Evolutionary conservation across 495 filamentous ascomycete genomes (phyloP).

Genomic region (Lentithecium fluviatile): DNA sequence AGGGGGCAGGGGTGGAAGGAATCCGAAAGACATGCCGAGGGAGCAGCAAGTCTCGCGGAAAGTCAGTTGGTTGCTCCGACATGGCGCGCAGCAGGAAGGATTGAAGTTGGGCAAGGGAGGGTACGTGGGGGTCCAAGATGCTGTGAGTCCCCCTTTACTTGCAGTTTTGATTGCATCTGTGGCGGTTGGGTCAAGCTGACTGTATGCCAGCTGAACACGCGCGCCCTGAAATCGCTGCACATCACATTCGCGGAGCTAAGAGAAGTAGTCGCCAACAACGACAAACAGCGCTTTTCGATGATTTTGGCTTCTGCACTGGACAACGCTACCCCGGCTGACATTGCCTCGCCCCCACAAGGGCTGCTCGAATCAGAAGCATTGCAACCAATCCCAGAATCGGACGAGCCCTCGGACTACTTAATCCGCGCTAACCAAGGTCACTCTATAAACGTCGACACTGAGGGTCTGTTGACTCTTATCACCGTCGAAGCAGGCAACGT

Average conservation of each 20-base stretch:
- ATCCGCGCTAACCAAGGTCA: conserved; percentile 97
- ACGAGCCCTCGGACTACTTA: conserved; percentile 65
- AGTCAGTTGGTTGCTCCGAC: conserved; percentile 73
- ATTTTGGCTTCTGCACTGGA: conserved; percentile 47
- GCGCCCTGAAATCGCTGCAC: conserved; percentile 64
- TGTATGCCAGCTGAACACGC: conserved; percentile 62
- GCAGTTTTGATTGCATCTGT: too few species aligned
- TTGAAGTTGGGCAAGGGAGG: conserved; percentile 74
- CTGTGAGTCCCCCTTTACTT: conserved; percentile 57
- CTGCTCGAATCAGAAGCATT: conserved; percentile 15
- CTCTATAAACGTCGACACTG: conserved; percentile 65
- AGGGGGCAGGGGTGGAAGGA: conserved; percentile 38
- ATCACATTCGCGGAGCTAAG: conserved; percentile 73
- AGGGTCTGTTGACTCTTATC: conserved; percentile 66
- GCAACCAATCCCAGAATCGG: conserved; percentile 24
- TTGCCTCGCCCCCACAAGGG: conserved; percentile 35
- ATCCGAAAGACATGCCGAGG: conserved; percentile 46
- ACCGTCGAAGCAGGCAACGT: conserved; percentile 52
- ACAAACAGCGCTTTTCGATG: conserved; percentile 88
- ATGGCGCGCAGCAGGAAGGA: conserved; percentile 77
- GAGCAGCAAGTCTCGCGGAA: conserved; percentile 76
- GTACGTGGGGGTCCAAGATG: conserved; percentile 71
- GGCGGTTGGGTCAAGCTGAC: too few species aligned
- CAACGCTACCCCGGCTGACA: conserved; percentile 10
- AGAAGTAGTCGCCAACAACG: conserved; percentile 67